These are phyloP conservation scores for Colletotrichum incanum DNA, from an alignment of 2,329 filamentous ascomycete genomes.

Conservation along the genomic window DNA sequence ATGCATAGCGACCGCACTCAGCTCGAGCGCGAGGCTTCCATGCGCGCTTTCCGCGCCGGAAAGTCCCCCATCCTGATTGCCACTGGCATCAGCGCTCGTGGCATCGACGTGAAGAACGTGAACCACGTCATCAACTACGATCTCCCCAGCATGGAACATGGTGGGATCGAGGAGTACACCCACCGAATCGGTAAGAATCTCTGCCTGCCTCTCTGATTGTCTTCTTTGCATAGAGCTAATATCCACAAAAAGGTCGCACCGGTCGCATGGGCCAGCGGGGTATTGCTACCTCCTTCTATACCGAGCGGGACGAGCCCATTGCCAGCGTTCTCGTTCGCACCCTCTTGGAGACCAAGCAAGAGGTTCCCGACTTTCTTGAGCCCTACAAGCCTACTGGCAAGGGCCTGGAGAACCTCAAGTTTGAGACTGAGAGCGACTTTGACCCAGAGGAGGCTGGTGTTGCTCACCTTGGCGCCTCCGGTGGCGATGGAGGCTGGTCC, in stretches of 20 bases:
- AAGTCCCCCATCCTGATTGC: slow-evolving; percentile 85
- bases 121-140: slow-evolving; percentile 96
- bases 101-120: slow-evolving; percentile 89
- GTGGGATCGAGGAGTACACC: slow-evolving; percentile 94
- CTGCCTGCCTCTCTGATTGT: not conserved
- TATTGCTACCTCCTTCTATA: slow-evolving; percentile 91
- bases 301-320: slow-evolving; percentile 81
- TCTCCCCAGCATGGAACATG: slow-evolving; percentile 79
- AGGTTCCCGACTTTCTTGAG: slow-evolving; percentile 86
- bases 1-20: slow-evolving; percentile 93
- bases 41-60: slow-evolving; percentile 87
- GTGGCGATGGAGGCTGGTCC: slow-evolving; percentile 42
- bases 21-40: slow-evolving; percentile 90
- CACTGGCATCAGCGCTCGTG: slow-evolving; percentile 89
- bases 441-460: slow-evolving; percentile 55
- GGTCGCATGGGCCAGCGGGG: slow-evolving; percentile 93
- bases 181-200: slow-evolving; percentile 87
- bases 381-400: slow-evolving; percentile 70
- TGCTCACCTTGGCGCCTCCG: slow-evolving; percentile 45
- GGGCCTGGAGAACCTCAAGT: slow-evolving; percentile 61
- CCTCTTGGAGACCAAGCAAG: slow-evolving; percentile 84
- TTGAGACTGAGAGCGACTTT: slow-evolving; percentile 70
- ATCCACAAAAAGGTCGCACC: slow-evolving; percentile 75
- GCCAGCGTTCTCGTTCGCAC: slow-evolving; percentile 84
- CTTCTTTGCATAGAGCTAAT: not conserved